Evolutionary conservation across 2,329 filamentous ascomycete species (phyloP), one percentile per base, ranked within the genome.

Genomic region (Domatiomyces catenatus): DNA sequence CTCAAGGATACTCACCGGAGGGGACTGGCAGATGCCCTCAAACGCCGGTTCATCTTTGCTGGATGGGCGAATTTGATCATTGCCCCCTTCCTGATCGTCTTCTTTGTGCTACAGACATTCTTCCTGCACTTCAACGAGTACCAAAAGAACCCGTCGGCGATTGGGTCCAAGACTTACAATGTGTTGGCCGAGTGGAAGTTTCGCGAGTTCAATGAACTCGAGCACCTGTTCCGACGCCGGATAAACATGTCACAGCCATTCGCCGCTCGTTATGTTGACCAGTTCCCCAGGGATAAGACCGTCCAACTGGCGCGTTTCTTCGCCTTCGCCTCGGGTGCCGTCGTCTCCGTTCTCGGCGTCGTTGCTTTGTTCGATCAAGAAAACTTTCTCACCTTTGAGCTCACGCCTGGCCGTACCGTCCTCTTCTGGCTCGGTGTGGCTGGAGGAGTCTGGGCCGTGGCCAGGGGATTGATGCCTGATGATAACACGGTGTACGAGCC

Each of bases 121-220:
- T 88, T 96, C 63, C 87, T 84, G 28, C 94, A 96, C 63, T 96
- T 95, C 66, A 92, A 92, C 61, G 90, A 98, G 71, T 95, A 94
- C 63, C 88, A 94, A 67, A 93, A 89, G 62, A 94, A 95, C 55
- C 90, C 87, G 0, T 81, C 86, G 0, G 82, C 88, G 55, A 77
- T 94, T 39, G 84, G 86, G n/a, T 83, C 87, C 15, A 81, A 92
- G 42, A 83, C 88, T 57, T 98, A 95, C 63, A 96, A 90, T 0
- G 86, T 88, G 1, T 77, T 94, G 48, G 92, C 92, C 0, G 85
- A 94, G 64, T 98, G 92, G 92, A 96, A 95, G 61, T 95, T 98
- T 56, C 83, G 92, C 46, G 90, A 96, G 64, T 98, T 96, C 74
- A 98, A 98, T 61, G 92, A 98, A 66, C 75, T 98, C 1, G 83